These are phyloP conservation scores for Firmiana major DNA, from an alignment of 345 rosid genomes.

Conservation along the genomic window DNA sequence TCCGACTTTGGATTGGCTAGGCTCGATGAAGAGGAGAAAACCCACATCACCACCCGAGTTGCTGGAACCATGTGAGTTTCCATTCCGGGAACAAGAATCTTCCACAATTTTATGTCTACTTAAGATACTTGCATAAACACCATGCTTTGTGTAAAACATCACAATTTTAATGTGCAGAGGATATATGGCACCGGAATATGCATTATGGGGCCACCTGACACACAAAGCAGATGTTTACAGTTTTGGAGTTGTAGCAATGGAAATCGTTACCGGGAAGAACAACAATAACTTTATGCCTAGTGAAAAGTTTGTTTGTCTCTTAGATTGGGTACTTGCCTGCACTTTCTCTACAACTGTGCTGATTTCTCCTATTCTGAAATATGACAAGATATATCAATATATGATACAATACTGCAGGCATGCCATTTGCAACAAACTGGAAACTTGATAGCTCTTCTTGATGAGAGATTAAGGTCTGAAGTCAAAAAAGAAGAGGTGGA, in stretches of 20 bases:
- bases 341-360: background rate
- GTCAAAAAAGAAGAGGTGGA: conserved; percentile 37
- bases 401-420: conserved; percentile 30
- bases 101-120: background rate
- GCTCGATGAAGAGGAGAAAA: conserved; percentile 42
- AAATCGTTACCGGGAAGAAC: conserved; percentile 45
- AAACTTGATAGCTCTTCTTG: conserved; percentile 36
- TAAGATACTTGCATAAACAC: background rate
- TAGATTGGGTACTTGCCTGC: conserved; percentile 45
- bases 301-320: conserved; percentile 32
- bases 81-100: background rate
- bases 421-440: conserved; percentile 35
- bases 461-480: conserved; percentile 36
- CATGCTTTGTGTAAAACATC: background rate
- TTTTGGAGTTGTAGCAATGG: conserved; percentile 50
- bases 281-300: conserved; percentile 41
- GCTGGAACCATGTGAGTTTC: conserved; percentile 48
- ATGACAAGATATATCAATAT: background rate
- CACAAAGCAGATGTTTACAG: conserved; percentile 66
- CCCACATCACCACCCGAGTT: conserved; percentile 43
- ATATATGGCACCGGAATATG: conserved; percentile 65
- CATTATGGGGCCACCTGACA: conserved; percentile 51
- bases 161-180: conserved; percentile 22
- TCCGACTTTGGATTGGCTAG: conserved; percentile 56
- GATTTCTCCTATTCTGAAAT: background rate